These are phyloP conservation scores for Malassezia caprae DNA, from an alignment of 1,284 basidiomycete species.

Conservation along the genomic window DNA sequence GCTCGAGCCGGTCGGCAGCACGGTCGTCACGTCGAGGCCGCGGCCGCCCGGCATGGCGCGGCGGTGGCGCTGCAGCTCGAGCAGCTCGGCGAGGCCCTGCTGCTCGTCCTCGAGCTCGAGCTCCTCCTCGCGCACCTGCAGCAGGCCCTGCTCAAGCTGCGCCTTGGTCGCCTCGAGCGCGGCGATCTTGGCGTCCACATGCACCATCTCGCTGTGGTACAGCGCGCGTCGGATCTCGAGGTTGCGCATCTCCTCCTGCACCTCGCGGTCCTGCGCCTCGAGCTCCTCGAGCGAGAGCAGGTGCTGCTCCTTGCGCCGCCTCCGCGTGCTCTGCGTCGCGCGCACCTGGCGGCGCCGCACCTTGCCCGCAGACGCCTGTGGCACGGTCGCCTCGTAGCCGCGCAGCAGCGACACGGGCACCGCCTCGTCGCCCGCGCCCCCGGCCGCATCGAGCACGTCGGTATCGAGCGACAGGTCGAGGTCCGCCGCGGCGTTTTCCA, in stretches of 20 bases:
- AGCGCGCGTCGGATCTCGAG: slow-evolving; percentile 28
- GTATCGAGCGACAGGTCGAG: slow-evolving; percentile 19
- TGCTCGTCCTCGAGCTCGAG: slow-evolving; percentile 76
- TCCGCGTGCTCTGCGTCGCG: slow-evolving; percentile 16
- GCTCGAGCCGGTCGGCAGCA: slow-evolving; percentile 23
- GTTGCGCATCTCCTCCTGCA: slow-evolving; percentile 36
- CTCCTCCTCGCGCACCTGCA: slow-evolving; percentile 86
- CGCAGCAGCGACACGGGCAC: slow-evolving; percentile 38
- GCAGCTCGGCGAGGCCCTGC: slow-evolving; percentile 34
- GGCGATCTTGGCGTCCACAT: slow-evolving; percentile 50
- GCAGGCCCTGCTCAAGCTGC: slow-evolving; percentile 69
- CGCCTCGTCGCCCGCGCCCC: slow-evolving; percentile 14
- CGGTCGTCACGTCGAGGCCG: slow-evolving; percentile 26
- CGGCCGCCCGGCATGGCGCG: slow-evolving; percentile 44
- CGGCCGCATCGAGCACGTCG: slow-evolving; percentile 15
- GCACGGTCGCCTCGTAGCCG: slow-evolving; percentile 45
- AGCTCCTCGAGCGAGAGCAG: slow-evolving; percentile 37
- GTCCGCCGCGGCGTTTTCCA: slow-evolving; percentile 28
- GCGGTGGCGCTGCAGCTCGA: slow-evolving; percentile 38
- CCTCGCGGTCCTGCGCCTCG: slow-evolving; percentile 36
- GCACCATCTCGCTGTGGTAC: slow-evolving; percentile 27
- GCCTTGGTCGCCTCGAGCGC: slow-evolving; percentile 70
- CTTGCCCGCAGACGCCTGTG: slow-evolving; percentile 31
- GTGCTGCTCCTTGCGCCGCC: slow-evolving; percentile 6
- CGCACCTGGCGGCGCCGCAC: slow-evolving; percentile 30